Conservation (phyloP, 768 basidiomycete species). For the Termitomyces sp. region DNA sequence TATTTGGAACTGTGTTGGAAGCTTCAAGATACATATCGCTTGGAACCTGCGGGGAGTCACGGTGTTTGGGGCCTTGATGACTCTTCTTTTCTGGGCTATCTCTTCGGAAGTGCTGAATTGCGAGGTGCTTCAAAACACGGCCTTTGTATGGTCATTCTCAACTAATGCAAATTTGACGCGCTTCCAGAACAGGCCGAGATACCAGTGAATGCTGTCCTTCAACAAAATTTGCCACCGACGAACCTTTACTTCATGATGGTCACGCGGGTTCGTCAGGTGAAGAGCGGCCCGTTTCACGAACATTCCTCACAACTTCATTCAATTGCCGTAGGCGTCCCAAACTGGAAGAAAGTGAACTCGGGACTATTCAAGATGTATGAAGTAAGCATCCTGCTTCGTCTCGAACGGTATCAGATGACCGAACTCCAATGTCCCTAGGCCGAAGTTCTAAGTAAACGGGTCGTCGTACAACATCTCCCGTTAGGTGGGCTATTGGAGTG, state of each 20-base stretch:
- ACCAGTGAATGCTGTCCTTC: constrained; percentile 60
- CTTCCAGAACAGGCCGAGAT: constrained; percentile 53
- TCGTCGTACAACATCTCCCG: constrained; percentile 94
- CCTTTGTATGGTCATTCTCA: neutral
- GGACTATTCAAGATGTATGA: constrained; percentile 97
- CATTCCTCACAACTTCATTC: constrained; percentile 87
- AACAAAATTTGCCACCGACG: constrained; percentile 49
- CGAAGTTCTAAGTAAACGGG: constrained; percentile 88
- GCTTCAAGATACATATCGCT: constrained; percentile 81
- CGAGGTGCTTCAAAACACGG: constrained; percentile 40
- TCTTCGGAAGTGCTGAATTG: constrained; percentile 88
- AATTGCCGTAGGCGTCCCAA: constrained; percentile 83
- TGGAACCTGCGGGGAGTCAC: constrained; percentile 96
- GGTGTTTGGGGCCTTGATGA: constrained; percentile 99
- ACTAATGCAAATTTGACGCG: constrained; percentile 9
- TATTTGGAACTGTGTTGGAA: constrained; percentile 82
- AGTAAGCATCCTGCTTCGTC: constrained; percentile 32
- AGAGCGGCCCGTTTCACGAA: constrained; percentile 85
- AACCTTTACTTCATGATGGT: constrained; percentile 82
- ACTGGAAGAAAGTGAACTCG: constrained; percentile 85
- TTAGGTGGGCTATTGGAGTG: constrained; percentile 79
- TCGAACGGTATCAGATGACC: neutral
- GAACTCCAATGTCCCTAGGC: constrained; percentile 35
- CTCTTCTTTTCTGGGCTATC: constrained; percentile 81
- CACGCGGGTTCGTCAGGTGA: constrained; percentile 72